Base-by-base conservation (phyloP, 768 basidiomycete genomes). In the Termitomyces heimii region DNA sequence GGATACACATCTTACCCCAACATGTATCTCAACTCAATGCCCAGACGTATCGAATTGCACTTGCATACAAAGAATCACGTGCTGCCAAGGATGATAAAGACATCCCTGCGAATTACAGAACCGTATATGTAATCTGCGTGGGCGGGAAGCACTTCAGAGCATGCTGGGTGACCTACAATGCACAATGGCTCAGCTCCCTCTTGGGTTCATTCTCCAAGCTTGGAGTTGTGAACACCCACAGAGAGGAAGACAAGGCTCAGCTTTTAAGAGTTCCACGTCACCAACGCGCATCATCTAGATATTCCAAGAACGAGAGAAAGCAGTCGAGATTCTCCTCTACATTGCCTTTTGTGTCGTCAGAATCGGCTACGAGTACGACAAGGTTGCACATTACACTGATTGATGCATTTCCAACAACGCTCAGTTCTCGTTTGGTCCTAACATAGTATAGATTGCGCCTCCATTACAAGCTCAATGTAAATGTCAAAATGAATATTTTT, bases 1-100 rank as follows among this genome's bases (percentile, higher is more conserved):
- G 14, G 18, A 31, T 31, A 53, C 24, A 39, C 2, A 42, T 53
- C 18, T 29, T 53, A 10, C 39, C 39, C 0, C 52, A 53, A 14
- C 52, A 53, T 42, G 31, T 53, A 32, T 32, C 52, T 20, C 39
- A 53, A 24, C 52, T 53, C 52, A 53, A 53, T 26, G 52, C 52
- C n/a, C 52, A 53, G 26, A 42, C 42, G 18, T 53, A 28, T 16
- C 10, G 5, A 13, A 42, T 42, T 6, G 39, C 28, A 12, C 35
- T 42, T 31, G 28, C 35, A 31, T 42, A 53, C 42, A 53, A 42
- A 13, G 10, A 50, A 50, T 24, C 20, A 26, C 1, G 10, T 5
- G 14, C 31, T 3, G n/a, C n/a, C 39, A 39, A 53, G 24, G n/a
- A 42, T 14, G 42, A 53, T 42, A 8, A 42, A n/a, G 52, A 53